Evolutionary conservation across 257 asterid genomes (phyloP).

Genomic region (Ligustrum vulgare): DNA sequence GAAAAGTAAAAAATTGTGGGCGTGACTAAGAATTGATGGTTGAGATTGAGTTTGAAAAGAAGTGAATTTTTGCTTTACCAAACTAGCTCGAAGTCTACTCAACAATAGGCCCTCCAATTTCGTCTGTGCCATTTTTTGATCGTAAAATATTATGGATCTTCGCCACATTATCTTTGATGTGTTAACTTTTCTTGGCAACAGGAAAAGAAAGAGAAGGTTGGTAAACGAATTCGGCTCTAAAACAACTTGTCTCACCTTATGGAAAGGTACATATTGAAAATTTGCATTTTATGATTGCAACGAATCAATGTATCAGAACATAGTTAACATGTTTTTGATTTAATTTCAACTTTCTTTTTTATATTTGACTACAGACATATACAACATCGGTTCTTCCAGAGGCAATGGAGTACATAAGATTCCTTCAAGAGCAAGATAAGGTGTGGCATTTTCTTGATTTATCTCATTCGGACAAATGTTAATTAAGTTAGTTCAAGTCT

Average conservation of each 20-base stretch:
- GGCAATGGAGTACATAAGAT: conserved; percentile 82
- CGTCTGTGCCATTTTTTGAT: neutral
- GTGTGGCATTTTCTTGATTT: conserved; percentile 31
- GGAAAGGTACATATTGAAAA: conserved; percentile 63
- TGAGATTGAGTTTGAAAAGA: too few species aligned
- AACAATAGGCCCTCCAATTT: too few species aligned
- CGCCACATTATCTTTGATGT: neutral
- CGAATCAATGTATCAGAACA: neutral
- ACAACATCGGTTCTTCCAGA: conserved; percentile 89
- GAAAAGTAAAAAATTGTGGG: too few species aligned
- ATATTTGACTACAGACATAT: conserved; percentile 57
- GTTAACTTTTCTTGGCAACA: conserved; percentile 18
- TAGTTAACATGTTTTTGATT: conserved; percentile 4
- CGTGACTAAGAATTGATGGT: too few species aligned
- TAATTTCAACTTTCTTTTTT: neutral
- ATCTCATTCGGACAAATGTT: neutral
- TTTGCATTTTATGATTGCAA: neutral
- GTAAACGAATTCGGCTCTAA: conserved; percentile 84
- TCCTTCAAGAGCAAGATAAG: conserved; percentile 97
- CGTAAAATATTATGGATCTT: neutral
- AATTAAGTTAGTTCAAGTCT: neutral
- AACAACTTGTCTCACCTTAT: conserved; percentile 90
- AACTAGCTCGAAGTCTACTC: too few species aligned
- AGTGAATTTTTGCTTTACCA: too few species aligned
- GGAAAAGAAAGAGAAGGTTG: conserved; percentile 90